Base-by-base conservation (phyloP, 129 eudicot genomes). In the Sambucus nigra region DNA sequence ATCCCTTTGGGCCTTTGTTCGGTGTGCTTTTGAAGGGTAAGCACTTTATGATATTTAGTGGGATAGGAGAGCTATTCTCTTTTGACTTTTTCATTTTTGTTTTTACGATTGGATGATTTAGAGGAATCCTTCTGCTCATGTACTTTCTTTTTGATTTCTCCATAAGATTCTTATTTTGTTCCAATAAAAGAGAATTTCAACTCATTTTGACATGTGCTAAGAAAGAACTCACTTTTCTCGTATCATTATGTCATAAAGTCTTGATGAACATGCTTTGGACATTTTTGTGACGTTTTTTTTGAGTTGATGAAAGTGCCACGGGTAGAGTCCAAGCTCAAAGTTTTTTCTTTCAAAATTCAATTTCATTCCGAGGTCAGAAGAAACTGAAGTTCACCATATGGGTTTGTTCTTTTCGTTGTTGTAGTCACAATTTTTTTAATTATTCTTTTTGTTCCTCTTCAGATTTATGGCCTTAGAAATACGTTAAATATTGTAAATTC, bases 281-380 rank as follows among this genome's bases (percentile, higher is more conserved):
- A 19, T 28, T 70, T n/a, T 8, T 72, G 53, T 59, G 57, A 69
- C 94, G 86, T 94, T 91, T 82, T 91, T 78, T 42, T 86, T 69
- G 99, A 85, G 80, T 65, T 91, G 77, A 86, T 85, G 99, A 82
- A 91, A 76, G 95, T 91, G 51, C 99, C 95, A 45, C 83, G 99
- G 7, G 84, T 85, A 13, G 99, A 91, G 61, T 70, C 89, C 25
- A 91, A 91, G 80, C 81, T 91, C 53, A 74, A 80, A 72, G 95
- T 91, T 61, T 86, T 91, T 47, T 80, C 86, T 16, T 85, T 85
- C 51, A 86, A 79, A 68, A 74, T 85, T 44, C 94, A 82, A 28
- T 91, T 91, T 65, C 65, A 41, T 21, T 66, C 77, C 42, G 94
- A 82, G 99, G 99, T 91, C 25, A 48, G 77, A 47, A 17, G 39